A percentile compares a stretch with the other conserved stretches of the same genome.
Conservation (phyloP, 2,329 filamentous ascomycete species). For the Byssochlamys sp. region DNA sequence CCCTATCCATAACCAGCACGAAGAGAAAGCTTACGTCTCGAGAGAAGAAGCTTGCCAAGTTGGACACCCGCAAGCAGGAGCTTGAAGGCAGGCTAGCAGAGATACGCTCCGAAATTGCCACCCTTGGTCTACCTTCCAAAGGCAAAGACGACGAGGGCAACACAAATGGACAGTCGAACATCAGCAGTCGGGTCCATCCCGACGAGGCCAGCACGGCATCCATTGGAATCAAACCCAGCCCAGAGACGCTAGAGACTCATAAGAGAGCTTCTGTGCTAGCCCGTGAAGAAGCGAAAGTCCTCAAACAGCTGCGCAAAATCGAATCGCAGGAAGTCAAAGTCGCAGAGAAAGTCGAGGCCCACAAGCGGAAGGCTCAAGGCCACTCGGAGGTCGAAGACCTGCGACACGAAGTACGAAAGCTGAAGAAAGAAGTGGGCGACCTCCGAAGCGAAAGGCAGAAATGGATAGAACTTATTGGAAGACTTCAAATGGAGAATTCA, state of each 20-base stretch:
- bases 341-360: constrained; percentile 29
- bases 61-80: constrained; percentile 31
- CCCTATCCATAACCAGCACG: constrained; percentile 10
- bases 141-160: constrained; percentile 3
- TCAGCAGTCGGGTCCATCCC: not conserved
- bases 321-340: constrained; percentile 33
- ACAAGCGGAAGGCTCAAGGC: constrained; percentile 26
- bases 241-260: constrained; percentile 16
- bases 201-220: not conserved
- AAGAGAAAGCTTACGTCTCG: constrained; percentile 26
- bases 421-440: constrained; percentile 41
- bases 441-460: constrained; percentile 42
- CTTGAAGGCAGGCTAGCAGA: constrained; percentile 29
- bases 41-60: constrained; percentile 36
- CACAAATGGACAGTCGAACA: constrained; percentile 3
- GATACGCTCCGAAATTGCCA: constrained; percentile 25
- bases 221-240: constrained; percentile 3
- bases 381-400: constrained; percentile 38
- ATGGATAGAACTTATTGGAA: constrained; percentile 43
- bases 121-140: constrained; percentile 12
- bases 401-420: constrained; percentile 36
- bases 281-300: constrained; percentile 25
- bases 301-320: constrained; percentile 33
- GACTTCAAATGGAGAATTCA: constrained; percentile 51
- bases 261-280: constrained; percentile 24